Evolutionary conservation across 495 filamentous ascomycete species (phyloP).

Genomic region (Rusavskia elegans): DNA sequence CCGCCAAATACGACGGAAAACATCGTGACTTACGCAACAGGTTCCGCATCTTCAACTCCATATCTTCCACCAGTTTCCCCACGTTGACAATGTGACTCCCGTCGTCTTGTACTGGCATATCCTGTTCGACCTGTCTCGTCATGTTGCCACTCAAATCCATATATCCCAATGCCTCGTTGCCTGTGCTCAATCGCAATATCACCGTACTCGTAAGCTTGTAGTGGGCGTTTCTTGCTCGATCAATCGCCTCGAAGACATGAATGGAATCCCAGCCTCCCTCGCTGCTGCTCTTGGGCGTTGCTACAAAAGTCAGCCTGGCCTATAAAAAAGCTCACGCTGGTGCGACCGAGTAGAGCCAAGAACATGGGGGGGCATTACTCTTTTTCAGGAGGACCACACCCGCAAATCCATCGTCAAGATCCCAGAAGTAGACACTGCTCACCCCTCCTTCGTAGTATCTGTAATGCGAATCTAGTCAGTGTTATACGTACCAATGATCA

Average conservation of each 20-base stretch:
- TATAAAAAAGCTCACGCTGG: neutral
- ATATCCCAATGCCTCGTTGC: constrained; percentile 56
- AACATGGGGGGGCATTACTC: constrained; percentile 31
- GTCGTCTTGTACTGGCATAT: constrained; percentile 79
- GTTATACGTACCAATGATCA: too few relatives aligned
- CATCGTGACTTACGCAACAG: constrained; percentile 47
- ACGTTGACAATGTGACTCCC: constrained; percentile 92
- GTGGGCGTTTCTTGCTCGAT: constrained; percentile 76
- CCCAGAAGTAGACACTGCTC: constrained; percentile 94
- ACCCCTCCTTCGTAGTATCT: constrained; percentile 94
- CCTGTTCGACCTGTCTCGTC: constrained; percentile 87
- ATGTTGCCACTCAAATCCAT: constrained; percentile 95
- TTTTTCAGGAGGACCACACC: constrained; percentile 94
- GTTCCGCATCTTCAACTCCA: constrained; percentile 99
- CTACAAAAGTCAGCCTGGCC: constrained; percentile 17
- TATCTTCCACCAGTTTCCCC: constrained; percentile 90
- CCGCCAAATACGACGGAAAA: neutral
- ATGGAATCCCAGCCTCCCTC: constrained; percentile 94
- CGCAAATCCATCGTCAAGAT: constrained; percentile 94
- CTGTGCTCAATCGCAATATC: constrained; percentile 69
- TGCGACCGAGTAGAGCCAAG: neutral
- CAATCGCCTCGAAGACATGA: constrained; percentile 92
- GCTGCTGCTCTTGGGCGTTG: constrained; percentile 50
- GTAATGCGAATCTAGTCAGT: neutral
- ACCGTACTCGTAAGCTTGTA: constrained; percentile 98